Evolutionary conservation across 208 protist species (phyloP), one percentile per base, ranked within the genome.

Genomic region (Acanthamoeba lenticulata): DNA sequence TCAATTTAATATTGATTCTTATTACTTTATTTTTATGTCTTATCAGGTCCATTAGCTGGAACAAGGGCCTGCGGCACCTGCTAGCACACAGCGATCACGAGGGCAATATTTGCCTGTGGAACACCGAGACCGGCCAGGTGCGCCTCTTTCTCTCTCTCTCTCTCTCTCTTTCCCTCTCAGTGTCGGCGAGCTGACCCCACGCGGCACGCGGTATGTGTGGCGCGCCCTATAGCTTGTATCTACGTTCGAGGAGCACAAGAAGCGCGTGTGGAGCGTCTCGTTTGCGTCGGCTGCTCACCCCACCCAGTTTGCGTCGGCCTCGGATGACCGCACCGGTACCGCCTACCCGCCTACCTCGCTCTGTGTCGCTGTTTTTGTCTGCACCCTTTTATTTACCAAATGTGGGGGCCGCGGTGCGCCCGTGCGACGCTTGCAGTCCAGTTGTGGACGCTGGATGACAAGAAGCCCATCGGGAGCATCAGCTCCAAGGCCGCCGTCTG

Each of bases 91-190:
- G 38, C 34, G 69, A 81, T 36, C 69, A 81, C 69, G 40, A 45
- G 24, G 69, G 69, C 34, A 81, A 81, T 42, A 81, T 81, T 81
- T 81, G 69, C 69, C 69, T 81, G 69, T 81, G 69, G 69, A 29
- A 81, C n/a, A 81, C 69, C 34, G 40, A 81, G 21, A 40, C 24
- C 34, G 60, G n/a, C 6, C 60, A 69, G 60, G 60, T 69, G 24
- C 60, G n/a, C n/a, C n/a, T n/a, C 0, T 32, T 0, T 5, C 24
- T 62, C 55, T 29, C 19, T 1, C 55, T 29, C 4, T 9, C 52
- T 57, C 52, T 52, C 45, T 52, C 45, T 52, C 45, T 52, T 52
- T 5, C 45, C n/a, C n/a, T n/a, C n/a, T n/a, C n/a, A n/a, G n/a
- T n/a, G n/a, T n/a, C n/a, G n/a, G n/a, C n/a, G n/a, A n/a, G 19